Percentiles rank a stretch among this genome's conserved stretches.
Evolutionary conservation across 2,329 filamentous ascomycete genomes (phyloP).

Genomic region (Paecilomyces niveus): DNA sequence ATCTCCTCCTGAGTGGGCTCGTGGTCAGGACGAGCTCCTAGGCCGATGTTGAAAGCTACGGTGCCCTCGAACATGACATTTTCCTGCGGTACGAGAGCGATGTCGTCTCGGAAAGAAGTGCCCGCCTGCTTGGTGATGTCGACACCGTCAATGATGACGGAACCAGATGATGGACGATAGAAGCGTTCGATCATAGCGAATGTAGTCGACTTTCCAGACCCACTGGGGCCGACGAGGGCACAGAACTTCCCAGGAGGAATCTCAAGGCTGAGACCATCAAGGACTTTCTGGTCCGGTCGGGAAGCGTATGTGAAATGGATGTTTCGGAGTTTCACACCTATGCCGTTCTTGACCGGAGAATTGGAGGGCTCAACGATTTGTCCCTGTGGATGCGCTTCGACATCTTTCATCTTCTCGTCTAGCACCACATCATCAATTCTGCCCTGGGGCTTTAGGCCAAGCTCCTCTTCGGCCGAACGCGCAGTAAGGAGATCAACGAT

Average conservation of each 20-base stretch:
- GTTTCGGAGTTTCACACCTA: constrained; percentile 49
- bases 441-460: constrained; percentile 8
- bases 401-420: constrained; percentile 18
- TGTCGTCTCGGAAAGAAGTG: constrained; percentile 36
- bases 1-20: constrained; percentile 55
- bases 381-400: constrained; percentile 15
- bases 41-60: constrained; percentile 40
- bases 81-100: constrained; percentile 43
- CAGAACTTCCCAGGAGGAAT: constrained; percentile 55
- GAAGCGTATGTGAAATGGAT: constrained; percentile 61
- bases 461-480: constrained; percentile 18
- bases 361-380: not conserved
- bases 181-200: constrained; percentile 51
- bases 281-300: constrained; percentile 50
- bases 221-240: constrained; percentile 59
- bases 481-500: constrained; percentile 41
- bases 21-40: constrained; percentile 45
- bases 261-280: constrained; percentile 50
- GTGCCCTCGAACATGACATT: constrained; percentile 42
- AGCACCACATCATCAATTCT: constrained; percentile 9
- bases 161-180: constrained; percentile 45
- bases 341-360: constrained; percentile 22
- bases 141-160: constrained; percentile 46
- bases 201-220: constrained; percentile 61
- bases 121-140: constrained; percentile 37